A percentile compares a stretch with the other conserved stretches of the same genome.
Evolutionary conservation across 1,139 yeast species (phyloP).

Genomic region (Yamadazyma epiphylla): DNA sequence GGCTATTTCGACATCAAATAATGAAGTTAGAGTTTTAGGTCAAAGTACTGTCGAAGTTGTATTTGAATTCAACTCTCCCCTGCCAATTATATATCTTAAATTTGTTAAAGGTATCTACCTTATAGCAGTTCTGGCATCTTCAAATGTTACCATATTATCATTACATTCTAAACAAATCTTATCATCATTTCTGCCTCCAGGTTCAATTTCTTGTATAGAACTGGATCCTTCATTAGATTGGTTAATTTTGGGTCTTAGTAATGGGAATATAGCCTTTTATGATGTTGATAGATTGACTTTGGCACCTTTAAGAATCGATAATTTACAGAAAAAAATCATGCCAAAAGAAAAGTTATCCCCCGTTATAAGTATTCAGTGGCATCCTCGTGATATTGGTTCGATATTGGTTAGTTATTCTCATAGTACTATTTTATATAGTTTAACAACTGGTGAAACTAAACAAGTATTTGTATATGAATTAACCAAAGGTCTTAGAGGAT

Average conservation of each 20-base stretch:
- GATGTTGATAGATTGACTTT: conserved; percentile 76
- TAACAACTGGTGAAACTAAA: conserved; percentile 57
- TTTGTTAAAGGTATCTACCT: conserved; percentile 81
- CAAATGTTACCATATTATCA: conserved; percentile 63
- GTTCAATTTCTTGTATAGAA: conserved; percentile 63
- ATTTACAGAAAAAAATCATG: conserved; percentile 60
- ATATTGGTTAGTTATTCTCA: conserved; percentile 70
- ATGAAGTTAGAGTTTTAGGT: conserved; percentile 77
- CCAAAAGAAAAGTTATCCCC: conserved; percentile 52
- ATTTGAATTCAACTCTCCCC: conserved; percentile 48
- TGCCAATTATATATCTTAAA: conserved; percentile 52
- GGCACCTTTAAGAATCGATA: conserved; percentile 66
- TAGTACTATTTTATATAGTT: conserved; percentile 65
- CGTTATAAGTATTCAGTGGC: conserved; percentile 67
- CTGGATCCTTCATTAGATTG: conserved; percentile 88
- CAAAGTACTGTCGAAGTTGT: conserved; percentile 77
- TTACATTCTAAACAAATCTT: conserved; percentile 59
- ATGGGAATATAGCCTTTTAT: conserved; percentile 70
- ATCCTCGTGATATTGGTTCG: conserved; percentile 86
- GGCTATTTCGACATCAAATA: conserved; percentile 72
- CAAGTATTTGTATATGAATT: conserved; percentile 57
- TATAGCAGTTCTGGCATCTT: conserved; percentile 56
- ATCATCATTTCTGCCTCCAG: conserved; percentile 54
- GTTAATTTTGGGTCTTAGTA: conserved; percentile 74
- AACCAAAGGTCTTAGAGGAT: conserved; percentile 29